phyloP scores from a whole-genome alignment of 2,329 filamentous ascomycete species.

The Dryadomyces sulphureus region DNA sequence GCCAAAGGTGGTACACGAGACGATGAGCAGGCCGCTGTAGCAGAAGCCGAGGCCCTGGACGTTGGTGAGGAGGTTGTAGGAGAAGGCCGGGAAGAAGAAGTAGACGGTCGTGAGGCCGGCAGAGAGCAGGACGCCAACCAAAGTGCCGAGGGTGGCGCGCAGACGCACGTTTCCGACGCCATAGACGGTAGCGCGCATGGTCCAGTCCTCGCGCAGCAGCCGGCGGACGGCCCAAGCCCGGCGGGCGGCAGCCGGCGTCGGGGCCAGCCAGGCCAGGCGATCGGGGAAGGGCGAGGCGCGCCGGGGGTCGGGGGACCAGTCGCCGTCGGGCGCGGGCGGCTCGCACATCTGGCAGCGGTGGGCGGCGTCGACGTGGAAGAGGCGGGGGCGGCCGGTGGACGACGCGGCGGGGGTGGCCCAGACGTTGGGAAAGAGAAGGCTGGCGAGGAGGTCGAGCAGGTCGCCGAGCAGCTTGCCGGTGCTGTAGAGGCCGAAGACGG shows the following conservation, averaged over 20 bases:
- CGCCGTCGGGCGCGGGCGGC: slow-evolving; percentile 3
- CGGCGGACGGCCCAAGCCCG: slow-evolving; percentile 36
- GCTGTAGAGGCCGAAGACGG: slow-evolving; percentile 62
- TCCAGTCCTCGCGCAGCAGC: slow-evolving; percentile 36
- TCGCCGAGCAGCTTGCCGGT: slow-evolving; percentile 64
- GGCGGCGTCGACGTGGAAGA: slow-evolving; percentile 31
- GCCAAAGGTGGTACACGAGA: slow-evolving; percentile 78
- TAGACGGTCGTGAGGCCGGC: slow-evolving; percentile 44
- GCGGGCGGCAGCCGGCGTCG: slow-evolving; percentile 14
- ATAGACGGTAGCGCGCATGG: slow-evolving; percentile 33
- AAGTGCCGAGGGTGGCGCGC: slow-evolving; percentile 39
- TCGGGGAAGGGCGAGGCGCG: slow-evolving; percentile 25
- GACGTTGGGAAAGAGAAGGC: slow-evolving; percentile 57
- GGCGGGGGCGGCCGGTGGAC: neutral
- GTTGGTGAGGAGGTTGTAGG: slow-evolving; percentile 54
- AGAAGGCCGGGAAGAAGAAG: slow-evolving; percentile 40
- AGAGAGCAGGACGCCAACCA: slow-evolving; percentile 40
- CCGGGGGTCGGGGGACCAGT: slow-evolving; percentile 14
- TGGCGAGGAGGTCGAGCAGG: slow-evolving; percentile 44
- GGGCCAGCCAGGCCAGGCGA: slow-evolving; percentile 20
- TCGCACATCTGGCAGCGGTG: slow-evolving; percentile 21
- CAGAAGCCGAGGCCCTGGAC: slow-evolving; percentile 76
- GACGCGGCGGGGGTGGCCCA: slow-evolving; percentile 32
- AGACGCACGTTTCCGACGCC: slow-evolving; percentile 29
- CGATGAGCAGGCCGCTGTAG: slow-evolving; percentile 65